Conservation (phyloP, 2,329 filamentous ascomycete genomes). For the Cercospora sp. region DNA sequence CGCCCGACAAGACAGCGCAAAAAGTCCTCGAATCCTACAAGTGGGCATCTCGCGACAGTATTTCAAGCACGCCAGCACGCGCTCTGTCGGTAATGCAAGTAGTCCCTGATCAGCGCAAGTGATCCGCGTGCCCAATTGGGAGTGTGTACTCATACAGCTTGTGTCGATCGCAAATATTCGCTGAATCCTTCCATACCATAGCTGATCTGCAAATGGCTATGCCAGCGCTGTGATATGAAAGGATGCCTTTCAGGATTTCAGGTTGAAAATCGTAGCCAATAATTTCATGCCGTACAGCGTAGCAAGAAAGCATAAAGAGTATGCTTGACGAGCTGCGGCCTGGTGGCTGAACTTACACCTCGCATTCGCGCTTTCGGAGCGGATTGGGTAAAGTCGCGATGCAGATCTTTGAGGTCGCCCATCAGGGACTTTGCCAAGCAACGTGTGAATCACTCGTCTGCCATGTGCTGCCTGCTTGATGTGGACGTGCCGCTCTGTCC, state of each 20-base stretch:
- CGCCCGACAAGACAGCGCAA: neutral
- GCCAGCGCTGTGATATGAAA: neutral
- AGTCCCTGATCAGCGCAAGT: neutral
- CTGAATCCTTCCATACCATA: neutral
- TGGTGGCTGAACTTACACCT: neutral
- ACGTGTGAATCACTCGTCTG: neutral
- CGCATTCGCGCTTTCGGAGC: neutral
- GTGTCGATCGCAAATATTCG: neutral
- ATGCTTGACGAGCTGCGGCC: neutral
- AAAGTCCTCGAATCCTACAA: neutral
- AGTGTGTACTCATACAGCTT: neutral
- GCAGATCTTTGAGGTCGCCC: neutral
- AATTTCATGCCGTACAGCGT: neutral
- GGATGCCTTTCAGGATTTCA: neutral
- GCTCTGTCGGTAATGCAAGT: neutral
- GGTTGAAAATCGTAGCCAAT: neutral
- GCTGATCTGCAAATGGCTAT: neutral
- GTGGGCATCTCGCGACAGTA: neutral
- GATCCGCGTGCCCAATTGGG: neutral
- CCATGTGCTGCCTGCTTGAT: neutral
- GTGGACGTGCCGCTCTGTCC: neutral
- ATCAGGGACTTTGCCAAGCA: neutral
- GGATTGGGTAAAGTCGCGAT: neutral
- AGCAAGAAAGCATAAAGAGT: neutral
- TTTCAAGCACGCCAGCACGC: neutral